A percentile compares a stretch with the other conserved stretches of the same genome.
Conservation (phyloP, 169 alveolate genomes). For the Plasmodium coatneyi region DNA sequence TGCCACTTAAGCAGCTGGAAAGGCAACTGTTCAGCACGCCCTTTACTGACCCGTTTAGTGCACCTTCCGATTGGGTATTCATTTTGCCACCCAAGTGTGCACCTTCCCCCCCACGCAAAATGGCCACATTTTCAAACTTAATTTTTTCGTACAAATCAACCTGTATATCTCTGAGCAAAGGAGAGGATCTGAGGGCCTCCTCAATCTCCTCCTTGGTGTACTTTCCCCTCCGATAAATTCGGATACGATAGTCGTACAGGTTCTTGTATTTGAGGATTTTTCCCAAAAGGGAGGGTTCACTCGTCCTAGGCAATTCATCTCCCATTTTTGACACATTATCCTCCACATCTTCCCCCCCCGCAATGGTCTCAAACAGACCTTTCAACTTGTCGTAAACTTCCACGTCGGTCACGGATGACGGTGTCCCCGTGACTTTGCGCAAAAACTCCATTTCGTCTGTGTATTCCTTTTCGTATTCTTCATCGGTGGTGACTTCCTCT, state of each 20-base stretch:
- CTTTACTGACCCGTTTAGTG: neutral
- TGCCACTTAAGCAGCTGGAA: neutral
- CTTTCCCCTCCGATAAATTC: conserved; percentile 55
- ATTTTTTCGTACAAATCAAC: conserved; percentile 41
- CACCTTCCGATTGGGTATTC: neutral
- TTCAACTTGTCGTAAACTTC: conserved; percentile 18
- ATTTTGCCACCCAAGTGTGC: neutral
- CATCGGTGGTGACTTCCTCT: conserved; percentile 38
- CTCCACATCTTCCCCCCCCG: too few species aligned
- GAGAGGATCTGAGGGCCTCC: conserved; percentile 76
- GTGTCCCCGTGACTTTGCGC: conserved; percentile 38
- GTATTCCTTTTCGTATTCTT: conserved; percentile 31
- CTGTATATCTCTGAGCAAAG: conserved; percentile 80
- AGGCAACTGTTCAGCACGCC: neutral
- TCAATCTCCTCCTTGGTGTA: conserved; percentile 78
- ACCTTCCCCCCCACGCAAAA: neutral
- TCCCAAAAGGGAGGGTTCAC: neutral
- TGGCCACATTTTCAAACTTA: conserved; percentile 19
- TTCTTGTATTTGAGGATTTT: conserved; percentile 29
- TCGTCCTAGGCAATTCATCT: neutral
- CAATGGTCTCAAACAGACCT: conserved; percentile 4
- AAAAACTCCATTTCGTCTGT: conserved; percentile 46
- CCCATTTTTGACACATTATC: neutral
- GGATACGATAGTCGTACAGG: conserved; percentile 28
- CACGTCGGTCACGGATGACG: conserved; percentile 35